A percentile compares a stretch with the other conserved stretches of the same genome.
Evolutionary conservation across 805 yeast species (phyloP).

Genomic region (Schizosaccharomyces pombe): DNA sequence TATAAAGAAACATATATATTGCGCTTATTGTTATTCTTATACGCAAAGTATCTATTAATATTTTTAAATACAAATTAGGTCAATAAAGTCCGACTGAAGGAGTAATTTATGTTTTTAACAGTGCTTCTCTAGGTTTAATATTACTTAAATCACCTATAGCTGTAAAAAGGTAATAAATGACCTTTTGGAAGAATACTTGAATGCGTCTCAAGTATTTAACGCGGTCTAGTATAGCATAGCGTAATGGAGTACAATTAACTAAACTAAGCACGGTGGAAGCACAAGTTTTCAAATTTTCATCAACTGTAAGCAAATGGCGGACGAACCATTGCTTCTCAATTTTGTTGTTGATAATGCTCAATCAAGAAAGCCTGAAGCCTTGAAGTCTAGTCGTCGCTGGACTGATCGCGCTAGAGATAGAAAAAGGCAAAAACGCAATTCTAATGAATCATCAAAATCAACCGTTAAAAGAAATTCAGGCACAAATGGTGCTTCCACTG

Average conservation of each 20-base stretch:
- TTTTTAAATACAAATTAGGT: no score
- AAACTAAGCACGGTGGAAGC: neutral
- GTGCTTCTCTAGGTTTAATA: no score
- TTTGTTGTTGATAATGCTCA: neutral
- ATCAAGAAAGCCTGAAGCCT: neutral
- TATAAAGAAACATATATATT: no score
- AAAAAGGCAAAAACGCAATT: neutral
- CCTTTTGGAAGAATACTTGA: no score
- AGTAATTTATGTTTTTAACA: no score
- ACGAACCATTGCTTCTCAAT: neutral
- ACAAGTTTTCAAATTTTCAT: neutral
- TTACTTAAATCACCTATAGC: no score
- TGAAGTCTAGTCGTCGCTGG: neutral
- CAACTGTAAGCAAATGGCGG: neutral
- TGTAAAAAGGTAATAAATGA: no score
- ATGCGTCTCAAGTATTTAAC: no score
- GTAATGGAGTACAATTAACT: neutral
- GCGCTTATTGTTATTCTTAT: no score
- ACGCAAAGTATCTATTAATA: no score
- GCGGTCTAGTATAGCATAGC: neutral
- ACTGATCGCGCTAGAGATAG: constrained; percentile 1
- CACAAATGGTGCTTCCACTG: neutral
- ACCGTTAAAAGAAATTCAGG: neutral
- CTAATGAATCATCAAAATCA: neutral
- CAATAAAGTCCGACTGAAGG: no score